Evolutionary conservation across 805 yeast genomes (phyloP).

Genomic region (Lachancea nothofagi): DNA sequence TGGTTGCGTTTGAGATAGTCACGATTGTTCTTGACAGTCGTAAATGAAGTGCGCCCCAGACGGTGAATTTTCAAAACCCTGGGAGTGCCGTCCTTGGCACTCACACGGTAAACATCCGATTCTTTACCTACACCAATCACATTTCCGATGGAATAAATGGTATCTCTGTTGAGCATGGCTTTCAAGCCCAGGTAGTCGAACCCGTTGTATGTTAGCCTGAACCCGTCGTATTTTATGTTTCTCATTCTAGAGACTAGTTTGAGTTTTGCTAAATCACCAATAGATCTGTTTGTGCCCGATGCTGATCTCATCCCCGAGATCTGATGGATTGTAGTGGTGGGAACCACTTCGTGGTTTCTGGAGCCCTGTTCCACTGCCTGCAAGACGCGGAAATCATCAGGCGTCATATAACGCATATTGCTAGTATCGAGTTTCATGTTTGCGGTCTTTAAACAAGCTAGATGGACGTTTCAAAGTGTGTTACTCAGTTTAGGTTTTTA

Average conservation of each 20-base stretch:
- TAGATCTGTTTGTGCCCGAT: constrained; percentile 70
- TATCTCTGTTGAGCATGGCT: constrained; percentile 68
- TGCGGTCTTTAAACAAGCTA: too few species aligned
- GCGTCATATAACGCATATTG: constrained; percentile 87
- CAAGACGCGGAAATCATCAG: constrained; percentile 85
- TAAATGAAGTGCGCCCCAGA: constrained; percentile 88
- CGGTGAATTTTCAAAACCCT: constrained; percentile 86
- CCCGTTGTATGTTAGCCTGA: constrained; percentile 80
- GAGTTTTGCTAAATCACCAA: constrained; percentile 81
- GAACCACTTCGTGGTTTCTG: constrained; percentile 90
- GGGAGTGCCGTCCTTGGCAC: constrained; percentile 57
- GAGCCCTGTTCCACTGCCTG: constrained; percentile 90
- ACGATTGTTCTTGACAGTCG: constrained; percentile 87
- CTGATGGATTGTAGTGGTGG: constrained; percentile 75
- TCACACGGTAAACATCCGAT: constrained; percentile 85
- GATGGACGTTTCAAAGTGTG: too few species aligned
- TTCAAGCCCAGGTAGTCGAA: constrained; percentile 88
- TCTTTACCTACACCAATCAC: constrained; percentile 97
- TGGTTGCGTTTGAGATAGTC: constrained; percentile 72
- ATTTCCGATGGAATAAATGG: constrained; percentile 72
- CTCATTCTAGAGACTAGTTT: constrained; percentile 71
- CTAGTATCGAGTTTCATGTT: constrained; percentile 87
- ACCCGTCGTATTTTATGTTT: constrained; percentile 95
- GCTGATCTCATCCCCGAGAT: constrained; percentile 71
- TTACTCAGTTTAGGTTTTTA: too few species aligned